These are phyloP conservation scores for Malassezia sympodialis DNA, from an alignment of 1,284 basidiomycete genomes.

Conservation along the genomic window DNA sequence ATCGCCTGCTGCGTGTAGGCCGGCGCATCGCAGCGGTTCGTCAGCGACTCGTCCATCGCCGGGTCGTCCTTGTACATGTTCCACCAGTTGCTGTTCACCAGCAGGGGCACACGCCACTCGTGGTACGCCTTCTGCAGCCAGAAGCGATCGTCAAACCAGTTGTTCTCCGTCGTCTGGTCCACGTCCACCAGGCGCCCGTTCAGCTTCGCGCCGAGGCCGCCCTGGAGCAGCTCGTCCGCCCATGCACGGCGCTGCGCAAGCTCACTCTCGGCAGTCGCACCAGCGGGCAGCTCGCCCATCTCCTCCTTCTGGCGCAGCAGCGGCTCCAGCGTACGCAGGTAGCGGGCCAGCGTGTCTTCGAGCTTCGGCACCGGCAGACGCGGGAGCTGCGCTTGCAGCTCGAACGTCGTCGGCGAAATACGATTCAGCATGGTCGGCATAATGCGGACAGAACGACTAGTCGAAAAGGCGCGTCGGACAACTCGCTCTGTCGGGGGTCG, in stretches of 20 bases:
- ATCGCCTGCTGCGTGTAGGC: slow-evolving; percentile 24
- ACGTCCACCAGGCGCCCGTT: slow-evolving; percentile 76
- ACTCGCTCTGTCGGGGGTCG: background rate
- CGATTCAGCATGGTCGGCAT: slow-evolving; percentile 7
- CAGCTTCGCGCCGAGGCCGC: slow-evolving; percentile 60
- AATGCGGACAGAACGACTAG: background rate
- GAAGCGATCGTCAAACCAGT: slow-evolving; percentile 91
- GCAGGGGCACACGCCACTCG: slow-evolving; percentile 73
- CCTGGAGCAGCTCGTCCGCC: slow-evolving; percentile 61
- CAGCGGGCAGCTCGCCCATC: slow-evolving; percentile 53
- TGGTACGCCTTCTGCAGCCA: slow-evolving; percentile 86
- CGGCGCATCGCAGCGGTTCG: slow-evolving; percentile 37
- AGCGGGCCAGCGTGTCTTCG: slow-evolving; percentile 65
- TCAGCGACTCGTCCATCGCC: slow-evolving; percentile 48
- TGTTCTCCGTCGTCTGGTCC: slow-evolving; percentile 72
- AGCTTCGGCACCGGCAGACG: slow-evolving; percentile 79
- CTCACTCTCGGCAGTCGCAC: slow-evolving; percentile 55
- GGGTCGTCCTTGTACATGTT: slow-evolving; percentile 61
- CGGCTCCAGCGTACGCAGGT: slow-evolving; percentile 69
- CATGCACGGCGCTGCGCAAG: slow-evolving; percentile 58
- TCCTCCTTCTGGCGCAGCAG: slow-evolving; percentile 56
- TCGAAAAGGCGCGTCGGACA: background rate
- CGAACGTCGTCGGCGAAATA: slow-evolving; percentile 50
- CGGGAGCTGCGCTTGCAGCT: slow-evolving; percentile 50
- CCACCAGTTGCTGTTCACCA: slow-evolving; percentile 97